Evolutionary conservation across 495 filamentous ascomycete species (phyloP), one percentile per base, ranked within the genome.

Genomic region (Penicillium daleae): DNA sequence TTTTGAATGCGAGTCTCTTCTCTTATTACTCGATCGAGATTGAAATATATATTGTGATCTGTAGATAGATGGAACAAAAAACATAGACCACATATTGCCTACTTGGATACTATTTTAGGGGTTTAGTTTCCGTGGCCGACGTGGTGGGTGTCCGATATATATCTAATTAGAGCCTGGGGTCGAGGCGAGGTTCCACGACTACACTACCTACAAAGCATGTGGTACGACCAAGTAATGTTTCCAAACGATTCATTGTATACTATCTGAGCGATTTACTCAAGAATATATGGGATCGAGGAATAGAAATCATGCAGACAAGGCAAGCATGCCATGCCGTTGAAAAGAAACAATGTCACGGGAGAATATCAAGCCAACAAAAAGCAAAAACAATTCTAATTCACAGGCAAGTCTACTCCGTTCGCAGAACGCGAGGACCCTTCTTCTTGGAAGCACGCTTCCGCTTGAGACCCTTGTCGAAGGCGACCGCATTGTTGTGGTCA

Each of bases 381-480:
- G 22, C 52, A 57, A 39, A 60, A 35, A 50, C 17, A 58, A 24
- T n/a, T 40, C 24, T 58, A 54, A 19, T 59, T 42, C 54, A 56
- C 48, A 58, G 27, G 55, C 31, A 51, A 32, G 46, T 70, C 73
- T 89, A 96, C 72, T 97, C 95, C 61, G 92, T 88, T 72, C 96
- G 83, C 67, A 99, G 82, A 65, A 91, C 87, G 70, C 89, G 85
- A 50, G 91, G 84, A 31, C 92, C 95, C 73, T 86, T 88, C 76
- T 87, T 88, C 81, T 91, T 95, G 13, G 83, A 81, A 42, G 86
- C 76, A 78, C 91, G 93, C 87, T 92, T 94, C 84, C 95, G 96
- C 88, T 97, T 97, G 69, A 91, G 87, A 5, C 96, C 96, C 63
- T 88, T 89, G 67, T 97, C 93, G 75, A 98, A 99, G 35, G 92